Conservation (phyloP, 768 basidiomycete species). For the Pulveroboletus sp. region DNA sequence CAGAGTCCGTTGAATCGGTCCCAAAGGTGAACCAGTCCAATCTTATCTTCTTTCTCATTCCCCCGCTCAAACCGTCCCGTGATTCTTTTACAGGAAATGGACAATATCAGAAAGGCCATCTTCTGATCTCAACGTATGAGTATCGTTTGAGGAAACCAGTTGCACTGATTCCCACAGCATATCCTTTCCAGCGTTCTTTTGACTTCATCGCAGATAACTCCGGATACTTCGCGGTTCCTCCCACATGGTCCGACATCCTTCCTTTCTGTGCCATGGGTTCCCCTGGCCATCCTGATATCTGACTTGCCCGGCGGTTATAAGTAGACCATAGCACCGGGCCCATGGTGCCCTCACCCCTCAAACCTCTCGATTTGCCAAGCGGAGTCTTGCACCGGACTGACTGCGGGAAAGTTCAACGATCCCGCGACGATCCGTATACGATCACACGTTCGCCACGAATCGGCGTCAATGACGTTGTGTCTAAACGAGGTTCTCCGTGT, state of each 20-base stretch:
- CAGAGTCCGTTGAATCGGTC: not conserved
- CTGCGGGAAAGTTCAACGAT: not conserved
- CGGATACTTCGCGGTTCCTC: not conserved
- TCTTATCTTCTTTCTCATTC: not conserved
- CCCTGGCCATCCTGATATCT: not conserved
- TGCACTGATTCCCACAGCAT: not conserved
- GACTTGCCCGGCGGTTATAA: not conserved
- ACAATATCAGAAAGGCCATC: not conserved
- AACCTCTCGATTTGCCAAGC: not conserved
- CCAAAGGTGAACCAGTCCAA: not conserved
- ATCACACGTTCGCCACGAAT: not conserved
- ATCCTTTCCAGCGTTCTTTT: not conserved
- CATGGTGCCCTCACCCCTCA: not conserved
- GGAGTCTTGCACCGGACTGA: not conserved
- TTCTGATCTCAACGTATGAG: not conserved
- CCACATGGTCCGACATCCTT: not conserved
- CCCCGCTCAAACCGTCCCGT: not conserved
- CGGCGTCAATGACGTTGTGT: not conserved
- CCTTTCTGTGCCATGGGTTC: not conserved
- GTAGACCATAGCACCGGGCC: not conserved
- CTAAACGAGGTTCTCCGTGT: not conserved
- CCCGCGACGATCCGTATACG: slow-evolving; percentile 1
- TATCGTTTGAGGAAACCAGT: not conserved
- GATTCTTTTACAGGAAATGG: not conserved
- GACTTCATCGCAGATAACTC: not conserved